Evolutionary conservation across 1,139 yeast species (phyloP).

Genomic region (Protomyces lactucae-debilis): DNA sequence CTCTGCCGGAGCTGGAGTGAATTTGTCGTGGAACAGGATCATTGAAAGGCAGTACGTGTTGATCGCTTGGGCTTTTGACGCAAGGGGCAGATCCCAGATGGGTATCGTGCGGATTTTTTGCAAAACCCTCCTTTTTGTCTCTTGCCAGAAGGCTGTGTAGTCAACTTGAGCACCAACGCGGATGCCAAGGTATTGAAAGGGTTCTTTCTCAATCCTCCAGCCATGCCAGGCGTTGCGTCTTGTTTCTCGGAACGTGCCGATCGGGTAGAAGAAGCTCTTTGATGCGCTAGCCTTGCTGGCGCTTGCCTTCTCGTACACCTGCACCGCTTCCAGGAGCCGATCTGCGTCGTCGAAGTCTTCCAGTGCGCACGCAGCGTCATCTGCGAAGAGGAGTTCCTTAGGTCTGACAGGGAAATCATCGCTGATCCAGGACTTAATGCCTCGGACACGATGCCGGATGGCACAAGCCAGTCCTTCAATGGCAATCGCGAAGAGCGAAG

Average conservation of each 20-base stretch:
- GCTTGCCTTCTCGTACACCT: neutral
- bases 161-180: neutral
- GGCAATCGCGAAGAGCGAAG: neutral
- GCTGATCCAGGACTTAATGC: neutral
- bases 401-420: neutral
- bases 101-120: neutral
- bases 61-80: neutral
- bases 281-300: neutral
- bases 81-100: neutral
- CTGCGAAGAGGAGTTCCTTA: neutral
- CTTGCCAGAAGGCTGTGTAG: neutral
- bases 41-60: neutral
- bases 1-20: neutral
- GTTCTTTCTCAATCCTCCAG: neutral
- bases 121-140: neutral
- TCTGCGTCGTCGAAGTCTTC: neutral
- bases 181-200: neutral
- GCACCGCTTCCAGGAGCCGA: neutral
- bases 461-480: neutral
- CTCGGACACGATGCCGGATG: neutral
- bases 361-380: neutral
- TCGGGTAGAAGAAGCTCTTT: neutral
- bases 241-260: neutral
- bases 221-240: neutral
- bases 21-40: neutral